Evolutionary conservation across 805 yeast genomes (phyloP).

Genomic region (Sungouiella blattae): DNA sequence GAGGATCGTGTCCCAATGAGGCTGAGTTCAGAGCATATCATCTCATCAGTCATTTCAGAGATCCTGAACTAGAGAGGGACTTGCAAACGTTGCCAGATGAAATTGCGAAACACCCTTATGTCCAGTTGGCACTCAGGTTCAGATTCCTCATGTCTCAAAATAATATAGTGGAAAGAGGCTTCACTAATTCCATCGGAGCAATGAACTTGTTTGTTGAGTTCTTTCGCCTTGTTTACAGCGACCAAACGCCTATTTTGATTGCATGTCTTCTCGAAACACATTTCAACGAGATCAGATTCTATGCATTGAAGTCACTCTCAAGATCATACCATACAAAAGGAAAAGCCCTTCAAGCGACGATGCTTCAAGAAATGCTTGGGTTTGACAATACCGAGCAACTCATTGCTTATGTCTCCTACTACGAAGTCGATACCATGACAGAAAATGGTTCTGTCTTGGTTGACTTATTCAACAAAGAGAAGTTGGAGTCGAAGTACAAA

Average conservation of each 20-base stretch:
- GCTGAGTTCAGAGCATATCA: constrained; percentile 92
- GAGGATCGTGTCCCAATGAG: constrained; percentile 73
- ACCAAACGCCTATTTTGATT: constrained; percentile 58
- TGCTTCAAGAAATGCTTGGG: constrained; percentile 52
- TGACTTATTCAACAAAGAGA: constrained; percentile 42
- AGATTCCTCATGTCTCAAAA: constrained; percentile 67
- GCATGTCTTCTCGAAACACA: constrained; percentile 76
- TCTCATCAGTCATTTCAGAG: constrained; percentile 72
- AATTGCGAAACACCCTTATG: constrained; percentile 49
- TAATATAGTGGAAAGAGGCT: constrained; percentile 52
- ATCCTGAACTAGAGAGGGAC: constrained; percentile 79
- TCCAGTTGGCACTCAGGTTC: constrained; percentile 70
- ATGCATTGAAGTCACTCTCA: constrained; percentile 65
- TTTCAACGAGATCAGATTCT: constrained; percentile 73
- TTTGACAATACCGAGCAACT: constrained; percentile 62
- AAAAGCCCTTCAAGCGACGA: constrained; percentile 53
- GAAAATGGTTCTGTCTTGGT: constrained; percentile 26
- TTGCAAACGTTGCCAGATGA: constrained; percentile 62
- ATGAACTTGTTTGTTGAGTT: constrained; percentile 60
- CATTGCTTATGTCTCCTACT: constrained; percentile 56
- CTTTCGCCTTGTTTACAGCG: constrained; percentile 50
- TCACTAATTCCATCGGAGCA: constrained; percentile 48
- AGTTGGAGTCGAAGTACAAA: constrained; percentile 37
- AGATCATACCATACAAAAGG: constrained; percentile 67
- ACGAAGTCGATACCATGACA: constrained; percentile 46